Percentiles rank a stretch among this genome's conserved stretches.
Evolutionary conservation across 768 basidiomycete genomes (phyloP).

Genomic region (Suillus decipiens): DNA sequence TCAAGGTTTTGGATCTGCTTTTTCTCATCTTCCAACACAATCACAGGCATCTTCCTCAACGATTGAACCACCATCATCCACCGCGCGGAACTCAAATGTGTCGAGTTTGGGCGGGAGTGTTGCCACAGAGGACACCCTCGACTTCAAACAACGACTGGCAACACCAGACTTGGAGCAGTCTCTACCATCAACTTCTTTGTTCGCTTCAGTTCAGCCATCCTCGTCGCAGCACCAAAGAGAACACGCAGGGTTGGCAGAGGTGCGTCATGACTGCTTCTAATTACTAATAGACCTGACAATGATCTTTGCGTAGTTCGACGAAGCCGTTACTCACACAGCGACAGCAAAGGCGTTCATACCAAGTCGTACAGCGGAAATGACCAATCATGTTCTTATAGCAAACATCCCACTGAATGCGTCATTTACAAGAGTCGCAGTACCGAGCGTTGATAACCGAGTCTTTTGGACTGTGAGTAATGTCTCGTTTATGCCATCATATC

Average conservation of each 20-base stretch:
- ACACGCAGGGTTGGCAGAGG: not conserved
- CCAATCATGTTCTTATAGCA: conserved; percentile 24
- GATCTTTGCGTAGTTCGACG: not conserved
- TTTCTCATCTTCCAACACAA: not conserved
- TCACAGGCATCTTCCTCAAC: not conserved
- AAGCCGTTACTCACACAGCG: conserved; percentile 20
- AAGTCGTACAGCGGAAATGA: conserved; percentile 4
- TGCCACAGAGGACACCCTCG: not conserved
- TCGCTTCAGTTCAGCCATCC: not conserved
- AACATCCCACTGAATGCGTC: conserved; percentile 22
- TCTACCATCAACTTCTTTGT: not conserved
- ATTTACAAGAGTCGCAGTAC: conserved; percentile 27
- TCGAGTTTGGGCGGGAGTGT: not conserved
- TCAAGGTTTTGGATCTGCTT: not conserved
- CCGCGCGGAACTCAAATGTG: not conserved
- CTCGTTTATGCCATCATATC: not conserved
- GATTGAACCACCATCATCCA: not conserved
- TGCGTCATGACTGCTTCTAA: not conserved
- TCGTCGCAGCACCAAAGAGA: not conserved
- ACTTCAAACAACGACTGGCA: not conserved
- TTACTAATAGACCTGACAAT: not conserved
- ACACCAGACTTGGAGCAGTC: not conserved
- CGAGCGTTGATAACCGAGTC: conserved; percentile 18
- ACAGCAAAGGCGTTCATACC: conserved; percentile 19
- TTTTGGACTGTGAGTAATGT: conserved; percentile 23